These are phyloP conservation scores for Apiotrichum mycotoxinovorans DNA, from an alignment of 1,284 basidiomycete species.

Conservation along the genomic window DNA sequence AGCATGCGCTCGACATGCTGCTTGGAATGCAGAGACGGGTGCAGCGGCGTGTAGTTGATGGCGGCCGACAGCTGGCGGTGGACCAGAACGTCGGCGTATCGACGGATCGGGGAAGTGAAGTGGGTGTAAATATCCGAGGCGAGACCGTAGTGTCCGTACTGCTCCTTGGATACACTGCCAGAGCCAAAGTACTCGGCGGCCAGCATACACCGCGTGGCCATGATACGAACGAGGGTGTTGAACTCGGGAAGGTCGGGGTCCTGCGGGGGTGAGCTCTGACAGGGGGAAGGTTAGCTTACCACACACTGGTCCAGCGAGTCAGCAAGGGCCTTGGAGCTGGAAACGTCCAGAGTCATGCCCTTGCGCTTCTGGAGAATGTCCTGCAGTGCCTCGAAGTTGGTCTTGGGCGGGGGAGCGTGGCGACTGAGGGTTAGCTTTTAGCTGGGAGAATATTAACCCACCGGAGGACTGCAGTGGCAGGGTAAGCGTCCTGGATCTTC, in stretches of 20 bases:
- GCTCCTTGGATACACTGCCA: conserved; percentile 85
- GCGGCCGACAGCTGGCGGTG: conserved; percentile 92
- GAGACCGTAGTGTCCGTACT: conserved; percentile 94
- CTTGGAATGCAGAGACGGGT: conserved; percentile 83
- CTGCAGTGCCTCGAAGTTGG: conserved; percentile 94
- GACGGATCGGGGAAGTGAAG: conserved; percentile 88
- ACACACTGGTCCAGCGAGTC: conserved; percentile 82
- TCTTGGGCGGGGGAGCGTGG: conserved; percentile 87
- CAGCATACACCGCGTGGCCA: conserved; percentile 98
- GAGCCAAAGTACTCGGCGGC: conserved; percentile 98
- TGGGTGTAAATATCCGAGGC: conserved; percentile 97
- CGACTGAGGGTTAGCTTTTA: conserved; percentile 56
- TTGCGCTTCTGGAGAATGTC: conserved; percentile 86
- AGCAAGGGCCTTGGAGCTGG: conserved; percentile 87
- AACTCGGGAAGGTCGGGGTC: conserved; percentile 79
- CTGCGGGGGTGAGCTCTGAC: conserved; percentile 50
- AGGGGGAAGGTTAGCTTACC: conserved; percentile 54
- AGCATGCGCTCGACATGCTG: conserved; percentile 82
- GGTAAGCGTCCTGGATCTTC: conserved; percentile 91
- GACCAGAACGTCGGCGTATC: conserved; percentile 92
- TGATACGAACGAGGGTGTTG: conserved; percentile 96
- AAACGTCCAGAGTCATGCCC: conserved; percentile 82
- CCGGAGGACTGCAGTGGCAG: conserved; percentile 91
- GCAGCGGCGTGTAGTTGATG: conserved; percentile 78
- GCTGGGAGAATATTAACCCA: conserved; percentile 43